Evolutionary conservation across 2,329 filamentous ascomycete genomes (phyloP).

Genomic region (Xylaria sp.): DNA sequence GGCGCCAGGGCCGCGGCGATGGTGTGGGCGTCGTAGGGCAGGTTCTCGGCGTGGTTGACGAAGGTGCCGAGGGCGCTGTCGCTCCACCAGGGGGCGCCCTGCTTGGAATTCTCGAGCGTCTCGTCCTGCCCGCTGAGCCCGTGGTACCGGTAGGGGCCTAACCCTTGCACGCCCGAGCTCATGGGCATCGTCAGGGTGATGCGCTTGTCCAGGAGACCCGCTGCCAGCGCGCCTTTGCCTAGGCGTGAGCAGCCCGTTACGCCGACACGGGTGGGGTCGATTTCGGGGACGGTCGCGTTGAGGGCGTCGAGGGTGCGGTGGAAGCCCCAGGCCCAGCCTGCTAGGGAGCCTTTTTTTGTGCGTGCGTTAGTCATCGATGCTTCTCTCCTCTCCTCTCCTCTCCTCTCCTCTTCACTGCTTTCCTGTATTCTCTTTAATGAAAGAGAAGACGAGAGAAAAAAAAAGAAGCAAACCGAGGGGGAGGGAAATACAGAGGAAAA

Average conservation of each 20-base stretch:
- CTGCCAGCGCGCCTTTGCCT: conserved; percentile 65
- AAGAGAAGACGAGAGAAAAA: not conserved
- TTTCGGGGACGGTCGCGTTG: conserved; percentile 59
- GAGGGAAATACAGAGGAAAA: too few relatives aligned
- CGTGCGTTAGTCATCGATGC: not conserved
- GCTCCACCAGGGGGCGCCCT: conserved; percentile 68
- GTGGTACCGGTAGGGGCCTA: conserved; percentile 64
- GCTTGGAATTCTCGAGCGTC: conserved; percentile 62
- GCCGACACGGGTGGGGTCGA: conserved; percentile 56
- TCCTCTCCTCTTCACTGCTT: too few relatives aligned
- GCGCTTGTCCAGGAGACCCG: conserved; percentile 62
- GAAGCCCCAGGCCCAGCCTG: conserved; percentile 67
- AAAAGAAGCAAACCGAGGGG: too few relatives aligned
- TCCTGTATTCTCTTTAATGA: not conserved
- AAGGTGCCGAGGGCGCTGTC: conserved; percentile 63
- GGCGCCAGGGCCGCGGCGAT: conserved; percentile 69
- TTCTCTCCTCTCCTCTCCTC: not conserved
- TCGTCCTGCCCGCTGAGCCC: conserved; percentile 58
- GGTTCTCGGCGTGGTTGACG: conserved; percentile 64
- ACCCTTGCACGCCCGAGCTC: conserved; percentile 66
- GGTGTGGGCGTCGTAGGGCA: conserved; percentile 69
- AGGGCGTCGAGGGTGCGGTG: conserved; percentile 64
- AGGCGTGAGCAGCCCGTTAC: conserved; percentile 67
- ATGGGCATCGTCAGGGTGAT: conserved; percentile 67
- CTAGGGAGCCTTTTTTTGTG: conserved; percentile 57